Conservation (phyloP, 208 protist species). For the Leishmania braziliensis region DNA sequence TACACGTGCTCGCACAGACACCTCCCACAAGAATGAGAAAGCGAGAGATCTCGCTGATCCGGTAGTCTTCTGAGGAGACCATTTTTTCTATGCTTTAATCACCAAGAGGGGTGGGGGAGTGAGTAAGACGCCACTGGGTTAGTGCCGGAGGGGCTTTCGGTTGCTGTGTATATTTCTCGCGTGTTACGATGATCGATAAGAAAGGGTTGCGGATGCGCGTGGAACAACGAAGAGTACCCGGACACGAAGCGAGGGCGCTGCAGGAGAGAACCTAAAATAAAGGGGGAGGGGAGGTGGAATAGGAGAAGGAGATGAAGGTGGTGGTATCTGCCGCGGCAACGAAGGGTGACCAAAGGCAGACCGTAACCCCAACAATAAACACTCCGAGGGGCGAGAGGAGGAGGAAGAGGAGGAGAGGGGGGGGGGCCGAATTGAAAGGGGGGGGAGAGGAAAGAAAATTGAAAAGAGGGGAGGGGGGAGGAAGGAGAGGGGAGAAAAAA, state of each 20-base stretch:
- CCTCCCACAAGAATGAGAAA: conserved; percentile 56
- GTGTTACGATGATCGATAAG: background rate
- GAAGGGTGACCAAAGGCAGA: too few species aligned
- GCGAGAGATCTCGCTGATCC: conserved; percentile 48
- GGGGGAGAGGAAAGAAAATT: too few species aligned
- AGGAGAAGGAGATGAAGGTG: background rate
- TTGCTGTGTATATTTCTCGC: background rate
- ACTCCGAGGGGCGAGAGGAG: too few species aligned
- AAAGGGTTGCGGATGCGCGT: too few species aligned
- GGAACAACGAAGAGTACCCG: background rate
- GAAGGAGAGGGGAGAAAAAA: too few species aligned
- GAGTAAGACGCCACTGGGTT: background rate
- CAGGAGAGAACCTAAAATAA: background rate
- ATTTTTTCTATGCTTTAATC: background rate
- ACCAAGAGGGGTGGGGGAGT: background rate
- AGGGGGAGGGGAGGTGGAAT: background rate
- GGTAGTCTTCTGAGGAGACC: conserved; percentile 25
- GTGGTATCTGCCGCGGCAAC: too few species aligned
- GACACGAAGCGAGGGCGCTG: background rate
- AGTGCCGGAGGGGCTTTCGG: background rate
- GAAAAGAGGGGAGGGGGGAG: too few species aligned
- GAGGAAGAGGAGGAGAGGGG: too few species aligned
- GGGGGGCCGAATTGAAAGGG: too few species aligned
- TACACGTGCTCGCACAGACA: conserved; percentile 33
- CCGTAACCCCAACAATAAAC: too few species aligned